Conservation (phyloP, 768 basidiomycete species). For the Leccinum olivaceopallidum region DNA sequence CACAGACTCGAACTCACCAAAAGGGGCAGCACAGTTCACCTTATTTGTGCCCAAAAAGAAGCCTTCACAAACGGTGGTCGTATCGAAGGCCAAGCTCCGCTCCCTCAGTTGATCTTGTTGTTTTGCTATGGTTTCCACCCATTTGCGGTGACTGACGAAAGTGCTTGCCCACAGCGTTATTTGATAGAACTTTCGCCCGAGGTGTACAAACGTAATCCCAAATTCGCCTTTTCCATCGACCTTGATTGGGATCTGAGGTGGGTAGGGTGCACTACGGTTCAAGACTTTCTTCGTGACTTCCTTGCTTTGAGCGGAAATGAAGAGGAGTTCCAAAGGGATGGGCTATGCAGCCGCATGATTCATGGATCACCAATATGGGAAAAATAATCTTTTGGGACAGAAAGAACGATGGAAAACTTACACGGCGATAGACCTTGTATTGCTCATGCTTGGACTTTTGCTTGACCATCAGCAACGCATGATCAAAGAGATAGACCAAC, state of each 20-base stretch:
- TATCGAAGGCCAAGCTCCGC: slow-evolving; percentile 84
- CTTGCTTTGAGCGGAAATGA: slow-evolving; percentile 65
- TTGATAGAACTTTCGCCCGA: slow-evolving; percentile 91
- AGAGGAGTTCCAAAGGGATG: slow-evolving; percentile 91
- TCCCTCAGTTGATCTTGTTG: slow-evolving; percentile 87
- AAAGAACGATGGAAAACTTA: slow-evolving; percentile 40
- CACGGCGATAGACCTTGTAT: slow-evolving; percentile 89
- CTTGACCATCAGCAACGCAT: slow-evolving; percentile 93
- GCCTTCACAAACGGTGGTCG: slow-evolving; percentile 78
- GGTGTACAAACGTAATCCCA: slow-evolving; percentile 90
- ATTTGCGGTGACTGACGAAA: slow-evolving; percentile 83
- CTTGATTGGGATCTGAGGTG: slow-evolving; percentile 50
- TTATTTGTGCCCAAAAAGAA: slow-evolving; percentile 85
- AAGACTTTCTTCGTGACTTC: slow-evolving; percentile 47
- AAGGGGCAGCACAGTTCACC: slow-evolving; percentile 90
- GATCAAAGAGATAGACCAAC: slow-evolving; percentile 94
- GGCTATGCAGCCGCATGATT: slow-evolving; percentile 52
- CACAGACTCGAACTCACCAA: slow-evolving; percentile 56
- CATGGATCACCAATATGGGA: slow-evolving; percentile 8
- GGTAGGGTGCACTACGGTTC: slow-evolving; percentile 39
- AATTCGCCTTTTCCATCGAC: slow-evolving; percentile 79
- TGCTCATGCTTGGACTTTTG: slow-evolving; percentile 92
- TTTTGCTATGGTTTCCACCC: slow-evolving; percentile 89
- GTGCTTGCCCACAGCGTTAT: slow-evolving; percentile 91
- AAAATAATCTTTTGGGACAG: slow-evolving; percentile 1